Evolutionary conservation across 108 stramenopile species (phyloP).

Genomic region (Aurantiochytrium sp.): DNA sequence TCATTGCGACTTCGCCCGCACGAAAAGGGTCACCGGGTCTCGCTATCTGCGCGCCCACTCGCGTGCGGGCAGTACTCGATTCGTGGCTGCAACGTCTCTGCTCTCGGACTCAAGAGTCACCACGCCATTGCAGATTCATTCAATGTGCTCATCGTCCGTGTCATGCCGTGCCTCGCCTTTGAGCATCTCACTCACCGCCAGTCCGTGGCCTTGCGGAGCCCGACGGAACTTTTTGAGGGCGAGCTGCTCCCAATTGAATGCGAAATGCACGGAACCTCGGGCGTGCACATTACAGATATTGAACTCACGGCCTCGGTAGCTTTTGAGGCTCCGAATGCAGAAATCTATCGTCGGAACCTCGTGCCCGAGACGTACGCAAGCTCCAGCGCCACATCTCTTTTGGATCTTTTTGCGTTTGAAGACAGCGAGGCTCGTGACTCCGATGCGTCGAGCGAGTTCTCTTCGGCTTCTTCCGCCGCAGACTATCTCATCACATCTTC

Average conservation of each 20-base stretch:
- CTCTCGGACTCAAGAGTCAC: background rate
- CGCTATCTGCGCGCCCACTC: background rate
- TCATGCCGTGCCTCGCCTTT: background rate
- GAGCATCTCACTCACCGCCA: background rate
- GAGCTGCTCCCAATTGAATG: background rate
- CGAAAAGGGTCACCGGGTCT: background rate
- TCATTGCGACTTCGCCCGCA: background rate
- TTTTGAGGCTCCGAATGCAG: background rate
- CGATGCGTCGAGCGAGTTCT: background rate
- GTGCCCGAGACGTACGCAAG: background rate
- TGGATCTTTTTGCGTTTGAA: background rate
- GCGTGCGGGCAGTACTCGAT: background rate
- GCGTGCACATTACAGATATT: background rate
- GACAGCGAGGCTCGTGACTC: background rate
- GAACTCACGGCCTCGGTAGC: background rate
- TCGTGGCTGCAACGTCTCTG: background rate
- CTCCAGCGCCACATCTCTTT: background rate
- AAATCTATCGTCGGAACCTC: background rate
- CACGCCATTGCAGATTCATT: background rate
- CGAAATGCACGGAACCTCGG: background rate
- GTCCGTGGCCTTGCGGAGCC: background rate
- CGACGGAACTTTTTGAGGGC: background rate
- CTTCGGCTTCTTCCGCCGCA: background rate
- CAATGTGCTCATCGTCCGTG: background rate
- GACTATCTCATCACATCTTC: conserved; percentile 17